A percentile compares a stretch with the other conserved stretches of the same genome.
phyloP scores from a whole-genome alignment of 1,284 basidiomycete genomes.

The Waitea zeae region DNA sequence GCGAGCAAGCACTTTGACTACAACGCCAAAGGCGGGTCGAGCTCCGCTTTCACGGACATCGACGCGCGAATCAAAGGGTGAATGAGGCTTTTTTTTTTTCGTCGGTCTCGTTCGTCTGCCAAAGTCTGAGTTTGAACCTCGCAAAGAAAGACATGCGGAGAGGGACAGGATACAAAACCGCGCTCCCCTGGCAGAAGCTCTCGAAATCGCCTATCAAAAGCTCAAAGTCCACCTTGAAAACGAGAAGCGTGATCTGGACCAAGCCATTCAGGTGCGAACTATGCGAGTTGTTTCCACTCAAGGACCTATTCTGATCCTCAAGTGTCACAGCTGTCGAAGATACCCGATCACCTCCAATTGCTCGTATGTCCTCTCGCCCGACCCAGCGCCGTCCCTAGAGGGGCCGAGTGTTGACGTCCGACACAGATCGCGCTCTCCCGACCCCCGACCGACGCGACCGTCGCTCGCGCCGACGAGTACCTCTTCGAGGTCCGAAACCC shows the following conservation, averaged over 20 bases:
- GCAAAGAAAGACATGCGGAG: constrained; percentile 35
- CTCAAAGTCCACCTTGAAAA: constrained; percentile 30
- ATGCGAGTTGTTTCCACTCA: constrained; percentile 4
- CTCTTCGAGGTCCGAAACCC: constrained; percentile 27
- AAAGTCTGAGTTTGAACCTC: constrained; percentile 5
- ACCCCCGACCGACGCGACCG: constrained; percentile 23
- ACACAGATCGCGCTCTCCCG: constrained; percentile 37
- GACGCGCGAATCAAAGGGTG: constrained; percentile 44
- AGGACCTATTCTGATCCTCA: constrained; percentile 3
- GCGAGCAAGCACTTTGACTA: constrained; percentile 28
- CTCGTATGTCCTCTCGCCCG: constrained; percentile 25
- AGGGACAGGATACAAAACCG: constrained; percentile 54
- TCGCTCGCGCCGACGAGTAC: constrained; percentile 30
- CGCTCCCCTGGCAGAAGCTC: constrained; percentile 37
- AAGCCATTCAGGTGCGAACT: constrained; percentile 45
- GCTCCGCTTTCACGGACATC: constrained; percentile 33
- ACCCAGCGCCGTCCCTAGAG: not conserved
- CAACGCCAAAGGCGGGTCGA: constrained; percentile 33
- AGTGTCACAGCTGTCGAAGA: constrained; percentile 25
- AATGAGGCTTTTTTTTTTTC: constrained; percentile 6
- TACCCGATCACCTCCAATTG: constrained; percentile 55
- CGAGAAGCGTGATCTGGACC: constrained; percentile 39
- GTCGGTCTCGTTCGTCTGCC: constrained; percentile 4
- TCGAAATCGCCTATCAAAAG: constrained; percentile 28
- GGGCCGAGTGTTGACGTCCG: constrained; percentile 3